Evolutionary conservation across 2,329 filamentous ascomycete genomes (phyloP).

Genomic region (Cytospora piceae): DNA sequence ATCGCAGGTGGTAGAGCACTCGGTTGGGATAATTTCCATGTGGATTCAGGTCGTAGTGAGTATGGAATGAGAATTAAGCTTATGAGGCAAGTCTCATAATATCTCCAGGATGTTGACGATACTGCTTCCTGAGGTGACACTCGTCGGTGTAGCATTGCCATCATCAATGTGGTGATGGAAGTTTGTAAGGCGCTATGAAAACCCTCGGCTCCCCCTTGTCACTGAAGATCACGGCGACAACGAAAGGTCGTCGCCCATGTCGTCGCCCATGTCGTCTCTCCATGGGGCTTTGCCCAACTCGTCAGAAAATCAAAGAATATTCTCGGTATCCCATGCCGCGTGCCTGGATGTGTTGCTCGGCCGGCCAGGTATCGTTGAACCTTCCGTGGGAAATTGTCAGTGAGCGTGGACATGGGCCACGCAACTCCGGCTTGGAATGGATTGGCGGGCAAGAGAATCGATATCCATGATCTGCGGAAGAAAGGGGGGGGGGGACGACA

Average conservation of each 20-base stretch:
- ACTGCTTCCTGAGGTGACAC: background rate
- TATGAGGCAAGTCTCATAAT: background rate
- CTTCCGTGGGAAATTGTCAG: no score
- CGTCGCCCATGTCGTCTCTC: no score
- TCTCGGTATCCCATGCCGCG: no score
- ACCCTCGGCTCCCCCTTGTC: no score
- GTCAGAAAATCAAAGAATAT: background rate
- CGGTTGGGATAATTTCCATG: background rate
- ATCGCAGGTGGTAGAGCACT: background rate
- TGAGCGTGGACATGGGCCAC: background rate
- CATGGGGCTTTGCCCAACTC: background rate
- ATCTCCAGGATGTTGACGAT: background rate
- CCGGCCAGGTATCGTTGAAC: no score
- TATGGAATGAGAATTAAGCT: background rate
- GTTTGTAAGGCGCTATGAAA: no score
- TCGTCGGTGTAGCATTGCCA: background rate
- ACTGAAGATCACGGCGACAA: background rate
- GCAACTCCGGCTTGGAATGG: background rate
- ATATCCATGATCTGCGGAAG: no score
- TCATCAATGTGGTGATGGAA: background rate
- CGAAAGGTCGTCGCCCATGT: no score
- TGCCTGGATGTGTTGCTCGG: no score
- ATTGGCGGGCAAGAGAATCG: background rate
- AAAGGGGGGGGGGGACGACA: no score
- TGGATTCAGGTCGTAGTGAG: background rate